phyloP scores from a whole-genome alignment of 2,329 filamentous ascomycete species.

The Colletotrichum magnum region DNA sequence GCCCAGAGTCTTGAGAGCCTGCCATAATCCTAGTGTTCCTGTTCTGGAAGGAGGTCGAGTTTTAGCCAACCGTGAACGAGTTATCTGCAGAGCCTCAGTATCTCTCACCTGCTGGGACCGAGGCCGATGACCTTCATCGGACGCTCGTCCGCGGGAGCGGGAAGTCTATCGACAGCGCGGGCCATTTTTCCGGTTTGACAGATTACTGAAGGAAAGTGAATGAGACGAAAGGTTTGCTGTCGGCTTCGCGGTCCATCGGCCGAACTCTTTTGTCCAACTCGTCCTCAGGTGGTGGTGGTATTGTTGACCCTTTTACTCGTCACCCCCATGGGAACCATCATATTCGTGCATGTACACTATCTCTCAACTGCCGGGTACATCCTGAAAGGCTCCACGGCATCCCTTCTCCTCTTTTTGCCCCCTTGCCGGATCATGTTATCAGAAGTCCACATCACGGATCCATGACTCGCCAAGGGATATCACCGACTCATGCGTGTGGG shows the following conservation, averaged over 20 bases:
- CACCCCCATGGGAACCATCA: neutral
- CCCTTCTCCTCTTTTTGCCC: neutral
- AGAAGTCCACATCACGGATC: neutral
- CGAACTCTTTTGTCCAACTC: neutral
- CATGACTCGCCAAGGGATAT: conserved; percentile 27
- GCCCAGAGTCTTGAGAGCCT: conserved; percentile 52
- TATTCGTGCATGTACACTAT: neutral
- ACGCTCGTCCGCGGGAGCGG: conserved; percentile 14
- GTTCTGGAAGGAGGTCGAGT: conserved; percentile 44
- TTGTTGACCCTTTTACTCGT: conserved; percentile 25
- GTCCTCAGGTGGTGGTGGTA: neutral
- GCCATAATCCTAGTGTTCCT: conserved; percentile 54
- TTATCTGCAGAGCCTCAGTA: neutral
- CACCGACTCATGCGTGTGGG: conserved; percentile 33
- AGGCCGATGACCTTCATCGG: conserved; percentile 36
- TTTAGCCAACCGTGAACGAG: no score
- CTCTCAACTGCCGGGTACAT: conserved; percentile 1
- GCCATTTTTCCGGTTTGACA: conserved; percentile 20
- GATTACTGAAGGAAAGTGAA: neutral
- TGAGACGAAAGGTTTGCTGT: neutral
- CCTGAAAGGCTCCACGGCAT: neutral
- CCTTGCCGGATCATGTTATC: conserved; percentile 13
- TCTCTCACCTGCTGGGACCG: conserved; percentile 31
- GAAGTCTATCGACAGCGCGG: conserved; percentile 36
- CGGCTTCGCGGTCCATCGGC: neutral